Base-by-base conservation (phyloP, 495 filamentous ascomycete genomes). In the Podospora tetraspora region DNA sequence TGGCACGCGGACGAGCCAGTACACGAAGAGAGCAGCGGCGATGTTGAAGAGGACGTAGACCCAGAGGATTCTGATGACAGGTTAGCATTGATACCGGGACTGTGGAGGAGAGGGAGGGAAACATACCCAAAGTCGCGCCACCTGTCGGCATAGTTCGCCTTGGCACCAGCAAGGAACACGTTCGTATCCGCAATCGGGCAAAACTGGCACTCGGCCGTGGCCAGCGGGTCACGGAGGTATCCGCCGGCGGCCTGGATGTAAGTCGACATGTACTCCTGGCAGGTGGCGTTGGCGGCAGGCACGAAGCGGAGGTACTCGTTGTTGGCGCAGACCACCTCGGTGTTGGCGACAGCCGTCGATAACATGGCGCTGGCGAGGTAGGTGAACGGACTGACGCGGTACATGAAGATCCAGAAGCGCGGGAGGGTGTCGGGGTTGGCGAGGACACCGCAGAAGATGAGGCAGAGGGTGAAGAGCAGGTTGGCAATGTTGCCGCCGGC, bases 371-470 rank as follows among this genome's bases (percentile, higher is more conserved):
- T 82, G 8, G 92, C 85, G 0, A 91, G 77, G 70, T 93, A 93
- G 0, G 88, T 90, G 67, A 93, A 88, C 7, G 92, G 91, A 7
- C 88, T 91, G 62, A 91, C 80, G 29, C 88, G 88, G 76, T 93
- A 92, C 89, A 93, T 91, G 82, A 93, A 93, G 70, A 91, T 91
- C 91, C 91, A 95, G 82, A 93, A 93, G 11, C 85, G 76, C 11
- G 90, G 90, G 29, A 93, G 78, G 2, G 77, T 80, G 3, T 77
- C 71, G 3, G 91, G 89, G 37, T 75, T 83, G 64, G 89, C 87
- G 69, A 94, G 85, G 61, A 94, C 90, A 82, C 89, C 88, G 72
- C 87, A 90, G 82, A 93, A 92, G 76, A 90, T 87, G 70, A 90
- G 74, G 72, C 84, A 87, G 11, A 93, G 76, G 16, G 84, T 87